These are phyloP conservation scores for Xylariales sp. DNA, from an alignment of 2,329 filamentous ascomycete genomes.

Conservation along the genomic window DNA sequence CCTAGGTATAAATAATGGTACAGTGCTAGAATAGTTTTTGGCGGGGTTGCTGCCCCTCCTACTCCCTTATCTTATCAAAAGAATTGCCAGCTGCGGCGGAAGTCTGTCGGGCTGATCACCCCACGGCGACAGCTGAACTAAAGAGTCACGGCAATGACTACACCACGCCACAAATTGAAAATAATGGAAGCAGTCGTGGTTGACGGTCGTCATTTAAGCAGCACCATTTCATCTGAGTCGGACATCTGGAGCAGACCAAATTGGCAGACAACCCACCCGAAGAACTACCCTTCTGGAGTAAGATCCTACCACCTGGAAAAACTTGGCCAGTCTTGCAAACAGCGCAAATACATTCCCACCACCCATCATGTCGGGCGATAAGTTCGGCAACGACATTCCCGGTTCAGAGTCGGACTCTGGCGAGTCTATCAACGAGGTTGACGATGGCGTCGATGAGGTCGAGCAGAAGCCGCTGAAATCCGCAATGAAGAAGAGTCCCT, in stretches of 20 bases:
- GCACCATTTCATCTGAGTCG: too few relatives aligned
- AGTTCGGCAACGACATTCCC: slow-evolving; percentile 61
- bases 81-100: background rate
- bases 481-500: slow-evolving; percentile 72
- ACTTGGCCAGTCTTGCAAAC: background rate
- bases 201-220: too few relatives aligned
- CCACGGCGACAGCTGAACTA: background rate
- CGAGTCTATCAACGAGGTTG: slow-evolving; percentile 57
- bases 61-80: background rate
- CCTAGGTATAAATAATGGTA: too few relatives aligned
- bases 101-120: background rate
- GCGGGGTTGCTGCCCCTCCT: background rate
- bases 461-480: slow-evolving; percentile 73
- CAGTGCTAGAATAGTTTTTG: background rate
- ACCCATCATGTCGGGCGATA: slow-evolving; percentile 52
- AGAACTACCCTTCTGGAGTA: too few relatives aligned
- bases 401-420: slow-evolving; percentile 65
- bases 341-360: slow-evolving; percentile 5
- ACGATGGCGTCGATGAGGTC: slow-evolving; percentile 52
- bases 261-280: too few relatives aligned
- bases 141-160: background rate
- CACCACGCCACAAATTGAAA: background rate
- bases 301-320: too few relatives aligned
- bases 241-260: too few relatives aligned
- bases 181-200: background rate